Base-by-base conservation (phyloP, 352 stramenopile species). In the Globisporangium parvum region DNA sequence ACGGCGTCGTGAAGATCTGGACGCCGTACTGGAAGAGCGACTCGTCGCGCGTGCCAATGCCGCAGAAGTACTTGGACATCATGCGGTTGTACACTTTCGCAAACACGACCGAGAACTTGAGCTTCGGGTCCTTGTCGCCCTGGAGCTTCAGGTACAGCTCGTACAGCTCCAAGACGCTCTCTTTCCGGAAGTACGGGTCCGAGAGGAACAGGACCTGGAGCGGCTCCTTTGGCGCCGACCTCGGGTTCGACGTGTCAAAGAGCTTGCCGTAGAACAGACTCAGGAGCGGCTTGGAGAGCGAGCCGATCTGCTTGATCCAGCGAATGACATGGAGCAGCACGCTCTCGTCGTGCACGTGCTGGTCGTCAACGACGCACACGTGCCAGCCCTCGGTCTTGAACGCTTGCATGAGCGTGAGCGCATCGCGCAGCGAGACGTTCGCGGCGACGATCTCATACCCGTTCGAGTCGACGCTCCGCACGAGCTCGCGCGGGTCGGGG, bases 181-280 rank as follows among this genome's bases (percentile, higher is more conserved):
- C 84, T 64, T 98, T 98, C 21, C 92, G 90, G 47, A 97, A 91
- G 67, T 98, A 98, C 33, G 96, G 92, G 64, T 98, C 93, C 12
- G 95, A 78, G 8, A 98, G 70, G 41, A 99, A 86, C 65, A 98
- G 77, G 14, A 98, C 60, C 21, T 88, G 72, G 33, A 97, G 85
- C 35, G 87, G 81, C 60, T 91, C 80, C 53, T 87, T 90, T 15
- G 73, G 72, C 6, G 55, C 26, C 3, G 62, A 65, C 12, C 64
- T 23, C 3, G 47, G 41, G 39, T 78, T 80, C 2, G 53, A 60
- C 2, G 63, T 63, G 2, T 74, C 67, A 47, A 91, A 91, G 0
- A 93, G 56, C 51, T 91, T 85, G 17, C 67, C 65, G 49, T 81
- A 91, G 55, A 93, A 87, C 10, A 83, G 58, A 26, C 74, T 73